phyloP scores from a whole-genome alignment of 306 rosid species.

The Hippophae rhamnoides region DNA sequence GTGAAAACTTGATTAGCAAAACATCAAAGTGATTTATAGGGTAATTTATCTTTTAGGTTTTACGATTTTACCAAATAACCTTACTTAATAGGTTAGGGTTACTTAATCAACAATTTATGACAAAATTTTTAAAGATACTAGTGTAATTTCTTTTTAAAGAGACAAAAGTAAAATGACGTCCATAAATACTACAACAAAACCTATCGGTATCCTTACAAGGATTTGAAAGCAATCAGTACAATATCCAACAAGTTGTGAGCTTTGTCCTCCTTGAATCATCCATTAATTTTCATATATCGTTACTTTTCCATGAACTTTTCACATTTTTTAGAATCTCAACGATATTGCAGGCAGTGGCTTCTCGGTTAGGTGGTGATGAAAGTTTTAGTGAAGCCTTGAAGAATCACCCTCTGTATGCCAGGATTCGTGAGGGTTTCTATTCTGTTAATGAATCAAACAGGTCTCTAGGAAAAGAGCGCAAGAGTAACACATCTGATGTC shows the following conservation, averaged over 20 bases:
- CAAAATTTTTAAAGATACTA: too few species aligned
- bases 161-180: too few species aligned
- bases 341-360: constrained; percentile 55
- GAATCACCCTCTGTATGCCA: constrained; percentile 40
- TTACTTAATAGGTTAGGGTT: too few species aligned
- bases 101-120: too few species aligned
- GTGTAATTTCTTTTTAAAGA: too few species aligned
- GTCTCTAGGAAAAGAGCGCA: constrained; percentile 18
- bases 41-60: too few species aligned
- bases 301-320: constrained; percentile 1
- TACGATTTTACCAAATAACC: too few species aligned
- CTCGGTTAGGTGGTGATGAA: constrained; percentile 38
- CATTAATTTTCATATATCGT: background rate
- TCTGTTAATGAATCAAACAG: constrained; percentile 16
- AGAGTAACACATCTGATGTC: constrained; percentile 17
- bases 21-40: too few species aligned
- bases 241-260: background rate
- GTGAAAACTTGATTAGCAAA: too few species aligned
- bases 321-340: constrained; percentile 11
- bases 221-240: too few species aligned
- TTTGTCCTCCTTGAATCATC: constrained; percentile 1
- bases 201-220: too few species aligned
- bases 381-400: constrained; percentile 55
- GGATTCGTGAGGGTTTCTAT: constrained; percentile 44
- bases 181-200: too few species aligned